Base-by-base conservation (phyloP, 108 stramenopile species). In the Bacterosira constricta region DNA sequence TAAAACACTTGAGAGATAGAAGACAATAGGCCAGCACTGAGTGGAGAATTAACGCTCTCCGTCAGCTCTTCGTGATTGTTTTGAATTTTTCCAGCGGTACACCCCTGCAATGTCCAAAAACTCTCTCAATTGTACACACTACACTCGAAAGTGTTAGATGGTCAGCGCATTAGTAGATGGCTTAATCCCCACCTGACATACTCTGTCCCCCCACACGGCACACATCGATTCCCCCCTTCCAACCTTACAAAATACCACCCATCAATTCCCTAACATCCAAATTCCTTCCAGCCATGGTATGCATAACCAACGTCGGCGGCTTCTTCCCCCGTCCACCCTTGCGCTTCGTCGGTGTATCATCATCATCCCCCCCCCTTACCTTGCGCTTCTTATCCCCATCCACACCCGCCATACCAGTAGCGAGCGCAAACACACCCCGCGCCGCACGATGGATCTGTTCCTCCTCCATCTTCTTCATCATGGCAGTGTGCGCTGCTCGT, bases 241-340 rank as follows among this genome's bases (percentile, higher is more conserved):
- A 18, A 8, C 13, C 35, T 50, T 25, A 67, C 66, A 67, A 27
- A 21, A 51, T 68, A 11, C 82, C 83, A 15, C 45, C 41, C 70
- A 93, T 66, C 62, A 90, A 58, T 17, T 81, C 55, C 56, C 80
- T 81, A 3, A 83, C 89, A 80, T 94, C 86, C 51, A 84, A 77
- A 62, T 73, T 80, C 8, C 84, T 77, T 30, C 89, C 86, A 17
- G 85, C 80, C 52, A 91, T 77, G 18, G 93, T 94, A 75, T 90
- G 89, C 89, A 94, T 90, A 1, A 90, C 93, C 37, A 85, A 68
- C 31, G 93, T 89, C 0, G 90, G 85, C 12, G 90, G 89, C 65
- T 90, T 94, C 51, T 86, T 83, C 30, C 89, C 86, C 49, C 89
- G 64, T 63, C 92, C 88, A n/a, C 88, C 88, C 70, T 77, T 60